A percentile compares a stretch with the other conserved stretches of the same genome.
Conservation (phyloP, 768 basidiomycete species). For the Leccinum imitatum region DNA sequence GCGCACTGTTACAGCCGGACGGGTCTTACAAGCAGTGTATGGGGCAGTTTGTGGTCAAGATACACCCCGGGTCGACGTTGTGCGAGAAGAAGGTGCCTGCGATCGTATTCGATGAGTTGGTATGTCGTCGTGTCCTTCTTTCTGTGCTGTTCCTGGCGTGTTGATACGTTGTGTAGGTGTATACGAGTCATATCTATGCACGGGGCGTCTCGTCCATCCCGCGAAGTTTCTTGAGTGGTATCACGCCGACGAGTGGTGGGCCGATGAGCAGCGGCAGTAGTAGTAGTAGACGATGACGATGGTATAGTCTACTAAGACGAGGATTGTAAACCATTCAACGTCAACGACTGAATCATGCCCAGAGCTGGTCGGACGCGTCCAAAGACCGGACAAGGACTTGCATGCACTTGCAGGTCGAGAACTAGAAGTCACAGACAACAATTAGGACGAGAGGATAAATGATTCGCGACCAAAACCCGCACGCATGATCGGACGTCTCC, state of each 20-base stretch:
- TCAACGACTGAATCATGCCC: too few relatives aligned
- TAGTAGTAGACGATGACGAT: conserved; percentile 14
- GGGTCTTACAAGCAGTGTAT: conserved; percentile 83
- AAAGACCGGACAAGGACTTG: too few relatives aligned
- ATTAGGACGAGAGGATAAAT: too few relatives aligned
- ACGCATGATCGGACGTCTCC: too few relatives aligned
- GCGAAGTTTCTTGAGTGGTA: conserved; percentile 44
- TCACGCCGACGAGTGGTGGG: conserved; percentile 16
- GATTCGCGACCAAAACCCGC: too few relatives aligned
- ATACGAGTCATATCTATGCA: conserved; percentile 84
- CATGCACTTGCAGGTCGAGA: too few relatives aligned
- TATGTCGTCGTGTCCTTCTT: conserved; percentile 37
- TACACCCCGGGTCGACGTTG: conserved; percentile 86
- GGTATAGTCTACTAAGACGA: too few relatives aligned
- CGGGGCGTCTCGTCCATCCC: conserved; percentile 86
- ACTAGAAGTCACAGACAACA: too few relatives aligned
- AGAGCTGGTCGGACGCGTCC: too few relatives aligned
- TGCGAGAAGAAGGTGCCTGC: conserved; percentile 80
- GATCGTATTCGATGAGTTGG: conserved; percentile 93
- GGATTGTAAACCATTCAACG: too few relatives aligned
- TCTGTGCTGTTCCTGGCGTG: neutral
- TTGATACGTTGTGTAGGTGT: conserved; percentile 48
- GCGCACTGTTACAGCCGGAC: conserved; percentile 82
- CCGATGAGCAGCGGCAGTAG: neutral
- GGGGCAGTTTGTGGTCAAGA: conserved; percentile 78